A percentile compares a stretch with the other conserved stretches of the same genome.
Conservation (phyloP, 2,329 filamentous ascomycete species). For the Mycosphaerella arachidis region DNA sequence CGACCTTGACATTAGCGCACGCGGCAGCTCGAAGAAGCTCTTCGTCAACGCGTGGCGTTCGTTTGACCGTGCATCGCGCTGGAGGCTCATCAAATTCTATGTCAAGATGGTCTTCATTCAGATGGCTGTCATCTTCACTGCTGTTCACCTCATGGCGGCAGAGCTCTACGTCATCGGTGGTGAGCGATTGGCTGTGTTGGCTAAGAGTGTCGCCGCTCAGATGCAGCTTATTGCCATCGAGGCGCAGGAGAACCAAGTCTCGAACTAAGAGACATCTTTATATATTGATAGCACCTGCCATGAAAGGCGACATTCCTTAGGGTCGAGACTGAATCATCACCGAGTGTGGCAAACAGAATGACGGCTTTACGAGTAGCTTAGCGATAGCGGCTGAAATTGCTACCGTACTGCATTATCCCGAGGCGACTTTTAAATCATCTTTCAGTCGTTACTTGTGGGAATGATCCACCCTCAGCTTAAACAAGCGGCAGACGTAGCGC, state of each 20-base stretch:
- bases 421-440: neutral
- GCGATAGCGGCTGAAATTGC: neutral
- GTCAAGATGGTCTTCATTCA: constrained; percentile 62
- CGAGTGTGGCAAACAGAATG: neutral
- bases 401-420: too few species aligned
- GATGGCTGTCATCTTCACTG: constrained; percentile 26
- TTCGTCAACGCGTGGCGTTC: constrained; percentile 74
- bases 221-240: constrained; percentile 27
- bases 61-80: constrained; percentile 67
- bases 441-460: neutral
- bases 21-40: constrained; percentile 53
- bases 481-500: neutral
- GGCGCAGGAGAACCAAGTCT: constrained; percentile 10
- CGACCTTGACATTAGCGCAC: constrained; percentile 68
- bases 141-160: constrained; percentile 23
- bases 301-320: neutral
- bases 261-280: neutral
- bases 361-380: neutral
- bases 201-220: constrained; percentile 26
- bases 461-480: neutral
- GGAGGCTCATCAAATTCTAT: constrained; percentile 70
- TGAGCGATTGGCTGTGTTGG: constrained; percentile 24
- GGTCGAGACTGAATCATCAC: neutral
- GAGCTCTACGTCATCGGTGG: constrained; percentile 31
- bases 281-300: neutral